Percentiles rank a stretch among this genome's conserved stretches.
These are phyloP conservation scores for Alnus glutinosa DNA, from an alignment of 306 rosid species.

Conservation along the genomic window DNA sequence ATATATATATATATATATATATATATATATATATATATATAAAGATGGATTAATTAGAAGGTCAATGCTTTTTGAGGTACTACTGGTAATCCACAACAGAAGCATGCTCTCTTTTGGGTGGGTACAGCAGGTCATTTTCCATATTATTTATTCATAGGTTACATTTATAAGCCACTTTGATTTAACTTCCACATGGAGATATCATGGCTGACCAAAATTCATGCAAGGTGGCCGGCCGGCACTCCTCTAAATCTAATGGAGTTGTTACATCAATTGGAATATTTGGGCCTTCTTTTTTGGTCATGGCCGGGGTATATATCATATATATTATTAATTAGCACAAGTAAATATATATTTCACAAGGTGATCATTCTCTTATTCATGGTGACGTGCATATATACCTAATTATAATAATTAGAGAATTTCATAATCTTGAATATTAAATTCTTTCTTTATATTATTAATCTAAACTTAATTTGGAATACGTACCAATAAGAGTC, in stretches of 20 bases:
- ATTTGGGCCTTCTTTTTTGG: neutral
- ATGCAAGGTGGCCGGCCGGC: neutral
- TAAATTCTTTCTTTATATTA: too few species aligned
- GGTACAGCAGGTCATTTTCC: slow-evolving; percentile 33
- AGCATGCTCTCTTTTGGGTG: slow-evolving; percentile 46
- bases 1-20: too few species aligned
- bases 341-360: too few species aligned
- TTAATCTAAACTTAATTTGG: too few species aligned
- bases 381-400: too few species aligned
- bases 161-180: slow-evolving; percentile 22
- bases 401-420: too few species aligned
- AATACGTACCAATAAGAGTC: too few species aligned
- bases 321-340: too few species aligned
- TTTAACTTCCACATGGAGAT: slow-evolving; percentile 28
- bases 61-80: slow-evolving; percentile 60
- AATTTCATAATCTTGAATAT: too few species aligned
- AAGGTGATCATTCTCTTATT: too few species aligned
- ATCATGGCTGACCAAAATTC: neutral
- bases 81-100: slow-evolving; percentile 46
- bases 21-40: too few species aligned
- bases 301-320: too few species aligned
- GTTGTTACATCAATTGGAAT: neutral
- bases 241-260: neutral
- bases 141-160: slow-evolving; percentile 6
- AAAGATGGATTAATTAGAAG: neutral